Evolutionary conservation across 2,329 filamentous ascomycete genomes (phyloP), one percentile per base, ranked within the genome.

Genomic region (Thelonectria blattea): DNA sequence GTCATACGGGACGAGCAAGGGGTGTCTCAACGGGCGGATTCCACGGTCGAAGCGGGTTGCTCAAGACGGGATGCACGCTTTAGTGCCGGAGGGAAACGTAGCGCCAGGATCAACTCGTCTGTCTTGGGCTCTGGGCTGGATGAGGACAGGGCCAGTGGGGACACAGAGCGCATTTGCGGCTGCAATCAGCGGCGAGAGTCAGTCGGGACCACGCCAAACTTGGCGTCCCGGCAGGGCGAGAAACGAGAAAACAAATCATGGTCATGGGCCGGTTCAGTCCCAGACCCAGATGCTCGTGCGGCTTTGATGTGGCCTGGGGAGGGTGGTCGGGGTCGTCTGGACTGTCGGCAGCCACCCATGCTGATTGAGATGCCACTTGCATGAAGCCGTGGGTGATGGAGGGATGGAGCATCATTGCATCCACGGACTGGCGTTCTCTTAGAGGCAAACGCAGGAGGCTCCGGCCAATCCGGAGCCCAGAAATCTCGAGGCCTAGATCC

Each of bases 11-110:
- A 60, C 65, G 65, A 65, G 65, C 69, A 74, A 68, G 74, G 72
- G 71, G 68, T 72, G 71, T 72, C 67, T 74, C 71, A 72, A 71
- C 69, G 70, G 73, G 72, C 68, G 70, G 71, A 72, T 71, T 70
- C 68, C 68, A 71, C 57, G 65, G 52, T 61, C 52, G 51, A 55
- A 55, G 57, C 62, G 61, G 65, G 63, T 61, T 65, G 63, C 48
- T 52, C 39, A 43, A 56, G 61, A 62, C 65, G 66, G 68, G 62
- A 71, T 63, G 65, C 59, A 58, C 43, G 39, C 46, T 58, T 58
- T 67, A 70, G 68, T 66, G 64, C 64, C 58, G 65, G 65, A 62
- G 62, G 62, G 68, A 57, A 49, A 57, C 63, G 52, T 58, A 67
- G 58, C 64, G 61, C 57, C 66, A 64, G 60, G 57, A 57, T 47